Evolutionary conservation across 495 filamentous ascomycete genomes (phyloP).

Genomic region (Aspergillus leporis): DNA sequence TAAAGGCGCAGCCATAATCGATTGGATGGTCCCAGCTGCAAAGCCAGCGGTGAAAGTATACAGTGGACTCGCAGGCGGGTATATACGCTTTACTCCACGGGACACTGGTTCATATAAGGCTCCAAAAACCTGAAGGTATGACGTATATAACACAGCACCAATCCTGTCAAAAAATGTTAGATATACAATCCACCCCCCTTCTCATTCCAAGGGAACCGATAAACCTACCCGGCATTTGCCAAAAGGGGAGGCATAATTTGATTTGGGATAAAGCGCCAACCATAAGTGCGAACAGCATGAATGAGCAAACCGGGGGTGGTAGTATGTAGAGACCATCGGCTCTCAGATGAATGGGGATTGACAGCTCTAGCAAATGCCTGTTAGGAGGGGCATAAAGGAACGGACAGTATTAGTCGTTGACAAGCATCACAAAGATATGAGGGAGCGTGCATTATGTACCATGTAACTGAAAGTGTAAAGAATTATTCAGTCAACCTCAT

Average conservation of each 20-base stretch:
- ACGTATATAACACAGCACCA: constrained; percentile 83
- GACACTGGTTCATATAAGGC: constrained; percentile 71
- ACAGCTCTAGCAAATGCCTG: constrained; percentile 69
- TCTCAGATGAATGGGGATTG: constrained; percentile 58
- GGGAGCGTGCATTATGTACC: constrained; percentile 38
- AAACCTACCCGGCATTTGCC: constrained; percentile 68
- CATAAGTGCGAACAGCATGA: constrained; percentile 75
- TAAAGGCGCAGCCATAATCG: constrained; percentile 79
- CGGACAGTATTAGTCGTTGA: constrained; percentile 26
- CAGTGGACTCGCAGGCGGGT: constrained; percentile 66
- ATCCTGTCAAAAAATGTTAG: constrained; percentile 47
- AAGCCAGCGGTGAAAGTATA: constrained; percentile 77
- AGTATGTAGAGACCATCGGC: constrained; percentile 66
- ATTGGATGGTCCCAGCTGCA: constrained; percentile 74
- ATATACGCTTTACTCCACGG: constrained; percentile 65
- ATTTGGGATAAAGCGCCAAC: constrained; percentile 85
- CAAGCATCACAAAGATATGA: not conserved
- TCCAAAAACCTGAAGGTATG: constrained; percentile 79
- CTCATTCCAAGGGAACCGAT: not conserved
- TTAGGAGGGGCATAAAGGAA: constrained; percentile 8
- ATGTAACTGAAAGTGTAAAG: constrained; percentile 49
- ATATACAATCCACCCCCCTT: not conserved
- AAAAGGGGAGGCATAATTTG: constrained; percentile 84
- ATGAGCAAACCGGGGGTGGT: constrained; percentile 77
- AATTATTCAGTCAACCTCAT: constrained; percentile 28